Percentiles rank a stretch among this genome's conserved stretches.
phyloP scores from a whole-genome alignment of 2,329 filamentous ascomycete genomes.

The Fusarium papillatum region DNA sequence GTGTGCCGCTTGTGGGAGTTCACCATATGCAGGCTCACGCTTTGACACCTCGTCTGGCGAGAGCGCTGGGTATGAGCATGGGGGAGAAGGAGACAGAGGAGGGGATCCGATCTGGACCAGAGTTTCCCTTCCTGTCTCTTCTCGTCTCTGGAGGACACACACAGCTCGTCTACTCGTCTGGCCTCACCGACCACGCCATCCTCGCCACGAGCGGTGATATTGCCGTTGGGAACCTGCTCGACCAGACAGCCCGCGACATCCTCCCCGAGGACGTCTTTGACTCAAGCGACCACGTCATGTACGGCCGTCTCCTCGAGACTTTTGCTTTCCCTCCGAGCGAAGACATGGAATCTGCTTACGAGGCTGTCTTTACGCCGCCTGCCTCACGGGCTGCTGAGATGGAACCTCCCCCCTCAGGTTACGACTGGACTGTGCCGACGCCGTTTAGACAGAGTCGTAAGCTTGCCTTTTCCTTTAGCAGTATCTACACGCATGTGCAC shows the following conservation, averaged over 20 bases:
- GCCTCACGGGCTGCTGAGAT: slow-evolving; percentile 70
- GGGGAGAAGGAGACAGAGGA: slow-evolving; percentile 13
- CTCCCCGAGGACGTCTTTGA: slow-evolving; percentile 73
- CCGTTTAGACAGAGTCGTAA: slow-evolving; percentile 72
- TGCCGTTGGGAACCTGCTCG: slow-evolving; percentile 90
- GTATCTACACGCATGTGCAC: slow-evolving; percentile 69
- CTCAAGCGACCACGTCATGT: slow-evolving; percentile 76
- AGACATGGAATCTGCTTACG: slow-evolving; percentile 41
- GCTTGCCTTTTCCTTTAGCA: slow-evolving; percentile 81
- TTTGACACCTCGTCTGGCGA: slow-evolving; percentile 84
- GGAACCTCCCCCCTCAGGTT: slow-evolving; percentile 52
- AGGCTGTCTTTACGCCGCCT: slow-evolving; percentile 70
- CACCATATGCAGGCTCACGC: slow-evolving; percentile 99
- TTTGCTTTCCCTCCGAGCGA: slow-evolving; percentile 76
- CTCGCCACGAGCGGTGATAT: slow-evolving; percentile 83
- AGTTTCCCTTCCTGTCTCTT: slow-evolving; percentile 89
- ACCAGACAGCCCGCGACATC: slow-evolving; percentile 86
- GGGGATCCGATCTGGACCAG: slow-evolving; percentile 52
- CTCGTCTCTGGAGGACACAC: slow-evolving; percentile 96
- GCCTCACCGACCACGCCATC: slow-evolving; percentile 78
- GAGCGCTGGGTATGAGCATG: slow-evolving; percentile 64
- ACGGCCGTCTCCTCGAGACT: slow-evolving; percentile 82
- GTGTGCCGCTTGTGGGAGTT: slow-evolving; percentile 85
- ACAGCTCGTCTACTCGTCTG: slow-evolving; percentile 81
- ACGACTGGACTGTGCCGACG: slow-evolving; percentile 75